Conservation (phyloP, 2,329 filamentous ascomycete species). For the Pleoardoris graminearum region DNA sequence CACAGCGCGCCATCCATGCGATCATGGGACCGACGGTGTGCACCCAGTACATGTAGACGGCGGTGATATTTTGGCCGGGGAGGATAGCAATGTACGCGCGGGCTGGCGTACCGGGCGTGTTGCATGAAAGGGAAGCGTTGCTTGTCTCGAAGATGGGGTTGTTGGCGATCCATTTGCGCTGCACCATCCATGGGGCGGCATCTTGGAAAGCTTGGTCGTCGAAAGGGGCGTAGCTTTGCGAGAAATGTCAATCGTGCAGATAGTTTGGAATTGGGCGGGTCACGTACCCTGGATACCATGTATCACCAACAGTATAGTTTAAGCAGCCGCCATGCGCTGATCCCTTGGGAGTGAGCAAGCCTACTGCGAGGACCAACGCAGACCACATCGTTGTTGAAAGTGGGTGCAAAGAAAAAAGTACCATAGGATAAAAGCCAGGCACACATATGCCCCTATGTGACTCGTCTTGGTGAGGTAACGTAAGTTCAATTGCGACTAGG, state of each 20-base stretch:
- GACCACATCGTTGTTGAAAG: slow-evolving; percentile 16
- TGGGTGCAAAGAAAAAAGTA: no score
- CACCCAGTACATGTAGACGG: slow-evolving; percentile 34
- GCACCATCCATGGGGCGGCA: slow-evolving; percentile 25
- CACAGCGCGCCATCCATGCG: slow-evolving; percentile 33
- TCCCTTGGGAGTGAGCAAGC: slow-evolving; percentile 14
- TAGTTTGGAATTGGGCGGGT: not conserved
- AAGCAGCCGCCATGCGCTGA: slow-evolving; percentile 32
- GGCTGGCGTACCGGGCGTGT: slow-evolving; percentile 31
- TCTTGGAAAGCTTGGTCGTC: slow-evolving; percentile 26
- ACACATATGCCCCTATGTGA: no score
- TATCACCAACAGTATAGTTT: slow-evolving; percentile 37
- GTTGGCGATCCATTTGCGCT: slow-evolving; percentile 36
- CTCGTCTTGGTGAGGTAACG: no score
- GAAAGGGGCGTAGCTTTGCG: slow-evolving; percentile 31
- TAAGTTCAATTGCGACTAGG: no score
- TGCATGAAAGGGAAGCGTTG: slow-evolving; percentile 33
- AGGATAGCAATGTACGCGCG: slow-evolving; percentile 29
- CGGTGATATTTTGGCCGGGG: slow-evolving; percentile 32
- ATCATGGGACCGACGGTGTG: slow-evolving; percentile 40
- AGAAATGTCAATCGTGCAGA: not conserved
- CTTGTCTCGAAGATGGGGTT: slow-evolving; percentile 32
- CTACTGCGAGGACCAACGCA: slow-evolving; percentile 6
- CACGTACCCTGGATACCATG: slow-evolving; percentile 35
- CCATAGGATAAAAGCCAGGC: no score